Base-by-base conservation (phyloP, 805 yeast genomes). In the Candida lessepsii region DNA sequence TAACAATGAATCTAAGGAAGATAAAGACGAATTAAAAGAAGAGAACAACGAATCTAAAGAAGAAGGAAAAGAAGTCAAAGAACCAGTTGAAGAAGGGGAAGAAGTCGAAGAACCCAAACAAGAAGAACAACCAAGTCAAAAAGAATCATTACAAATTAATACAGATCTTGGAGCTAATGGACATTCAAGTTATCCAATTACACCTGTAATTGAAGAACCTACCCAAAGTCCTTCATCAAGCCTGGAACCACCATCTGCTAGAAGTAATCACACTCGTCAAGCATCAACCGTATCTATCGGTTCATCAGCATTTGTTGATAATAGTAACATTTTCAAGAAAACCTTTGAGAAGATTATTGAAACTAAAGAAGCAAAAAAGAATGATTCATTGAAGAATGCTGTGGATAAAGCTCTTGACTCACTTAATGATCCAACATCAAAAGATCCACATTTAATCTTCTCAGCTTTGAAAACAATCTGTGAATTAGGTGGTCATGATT, bases 381-480 rank as follows among this genome's bases (percentile, higher is more conserved):
- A 74, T 45, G 71, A 67, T 29, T 56, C 52, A 18, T 53, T 76
- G 39, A 67, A 65, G 28, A 47, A 48, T 5, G 51, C 69, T 5
- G 54, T 63, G 4, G 67, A 69, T 36, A 65, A 60, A 26, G 76
- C 75, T 3, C 54, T 76, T 23, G 73, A 65, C 35, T 57, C 67
- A 13, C 56, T 78, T 35, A 61, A 67, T 25, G 58, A 62, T 14
- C 57, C 65, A 7, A 63, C 58, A 29, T 51, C 73, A 14, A 73
- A 75, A 14, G 67, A 71, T 18, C 72, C 75, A 25, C 65, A 63
- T 20, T 61, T 74, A n/a, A 71, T 91, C 9, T 86, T 89, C 57
- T 91, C 86, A 43, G 86, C 96, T 0, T 70, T 91, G 52, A 75
- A 87, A 53, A 60, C 80, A 9, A 78, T 87, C 3, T 86, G 95